phyloP scores from a whole-genome alignment of 306 rosid species.

The Hippophae tibetana region DNA sequence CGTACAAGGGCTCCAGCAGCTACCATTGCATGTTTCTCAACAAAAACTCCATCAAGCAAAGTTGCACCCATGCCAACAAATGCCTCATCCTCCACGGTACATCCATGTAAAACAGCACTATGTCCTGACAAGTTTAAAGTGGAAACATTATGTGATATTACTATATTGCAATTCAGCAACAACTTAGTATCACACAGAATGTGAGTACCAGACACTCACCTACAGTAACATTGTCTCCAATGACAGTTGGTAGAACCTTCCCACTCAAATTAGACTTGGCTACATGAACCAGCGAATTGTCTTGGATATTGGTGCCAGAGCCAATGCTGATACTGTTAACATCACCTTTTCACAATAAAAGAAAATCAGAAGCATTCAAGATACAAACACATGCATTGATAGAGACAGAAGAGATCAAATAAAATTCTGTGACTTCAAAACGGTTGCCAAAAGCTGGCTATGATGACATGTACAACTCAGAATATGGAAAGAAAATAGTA shows the following conservation, averaged over 20 bases:
- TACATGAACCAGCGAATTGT: slow-evolving; percentile 89
- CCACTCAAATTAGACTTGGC: slow-evolving; percentile 84
- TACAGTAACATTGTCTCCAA: slow-evolving; percentile 89
- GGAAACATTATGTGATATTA: slow-evolving; percentile 14
- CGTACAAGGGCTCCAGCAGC: slow-evolving; percentile 94
- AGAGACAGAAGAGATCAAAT: neutral
- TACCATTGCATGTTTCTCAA: slow-evolving; percentile 91
- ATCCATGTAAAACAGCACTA: slow-evolving; percentile 85
- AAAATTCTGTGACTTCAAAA: neutral
- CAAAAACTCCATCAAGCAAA: slow-evolving; percentile 79
- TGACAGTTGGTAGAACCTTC: slow-evolving; percentile 76
- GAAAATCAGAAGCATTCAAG: neutral
- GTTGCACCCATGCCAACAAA: slow-evolving; percentile 96
- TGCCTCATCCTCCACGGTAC: slow-evolving; percentile 93
- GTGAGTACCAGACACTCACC: slow-evolving; percentile 49
- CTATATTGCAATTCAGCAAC: slow-evolving; percentile 13
- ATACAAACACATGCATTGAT: neutral
- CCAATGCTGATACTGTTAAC: slow-evolving; percentile 84
- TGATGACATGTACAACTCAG: neutral
- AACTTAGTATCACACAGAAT: slow-evolving; percentile 11
- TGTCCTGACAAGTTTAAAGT: slow-evolving; percentile 46
- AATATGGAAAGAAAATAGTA: neutral
- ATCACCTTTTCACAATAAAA: slow-evolving; percentile 49
- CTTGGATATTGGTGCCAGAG: slow-evolving; percentile 88
- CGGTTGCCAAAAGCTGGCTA: neutral